A percentile compares a stretch with the other conserved stretches of the same genome.
Evolutionary conservation across 164 flowering plant species (phyloP).

Genomic region (Magnolia changhungtana): DNA sequence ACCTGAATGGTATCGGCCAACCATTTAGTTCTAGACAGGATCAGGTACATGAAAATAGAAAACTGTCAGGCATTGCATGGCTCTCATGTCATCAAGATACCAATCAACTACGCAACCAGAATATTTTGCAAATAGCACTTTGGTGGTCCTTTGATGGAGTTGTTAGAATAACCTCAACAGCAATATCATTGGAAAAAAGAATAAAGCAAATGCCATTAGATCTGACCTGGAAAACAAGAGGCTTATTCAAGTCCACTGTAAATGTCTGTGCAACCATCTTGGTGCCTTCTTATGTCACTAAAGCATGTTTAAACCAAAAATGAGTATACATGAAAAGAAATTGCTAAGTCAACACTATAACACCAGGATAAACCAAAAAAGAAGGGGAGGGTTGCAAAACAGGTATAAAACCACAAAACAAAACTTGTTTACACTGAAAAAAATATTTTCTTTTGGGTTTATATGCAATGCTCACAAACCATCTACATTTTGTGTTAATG

Average conservation of each 20-base stretch:
- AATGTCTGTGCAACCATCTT: constrained; percentile 74
- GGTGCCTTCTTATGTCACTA: neutral
- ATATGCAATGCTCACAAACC: neutral
- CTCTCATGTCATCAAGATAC: neutral
- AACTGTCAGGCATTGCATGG: neutral
- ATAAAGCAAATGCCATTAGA: neutral
- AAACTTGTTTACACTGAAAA: neutral
- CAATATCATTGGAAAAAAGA: neutral
- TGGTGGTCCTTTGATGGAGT: neutral
- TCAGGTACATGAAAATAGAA: neutral
- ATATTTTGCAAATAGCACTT: neutral
- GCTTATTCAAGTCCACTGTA: constrained; percentile 81
- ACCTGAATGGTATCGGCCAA: no score
- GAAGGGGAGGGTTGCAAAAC: neutral
- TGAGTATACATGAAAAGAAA: neutral
- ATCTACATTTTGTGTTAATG: no score
- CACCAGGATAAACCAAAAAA: neutral
- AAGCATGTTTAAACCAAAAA: neutral
- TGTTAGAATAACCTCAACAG: neutral
- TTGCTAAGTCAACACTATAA: neutral
- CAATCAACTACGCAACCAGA: neutral
- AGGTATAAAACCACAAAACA: neutral
- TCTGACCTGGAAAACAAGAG: constrained; percentile 90
- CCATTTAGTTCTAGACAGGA: neutral
- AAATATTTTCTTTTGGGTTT: neutral